A percentile compares a stretch with the other conserved stretches of the same genome.
Conservation (phyloP, 805 yeast genomes). For the Metschnikowia rubicola region DNA sequence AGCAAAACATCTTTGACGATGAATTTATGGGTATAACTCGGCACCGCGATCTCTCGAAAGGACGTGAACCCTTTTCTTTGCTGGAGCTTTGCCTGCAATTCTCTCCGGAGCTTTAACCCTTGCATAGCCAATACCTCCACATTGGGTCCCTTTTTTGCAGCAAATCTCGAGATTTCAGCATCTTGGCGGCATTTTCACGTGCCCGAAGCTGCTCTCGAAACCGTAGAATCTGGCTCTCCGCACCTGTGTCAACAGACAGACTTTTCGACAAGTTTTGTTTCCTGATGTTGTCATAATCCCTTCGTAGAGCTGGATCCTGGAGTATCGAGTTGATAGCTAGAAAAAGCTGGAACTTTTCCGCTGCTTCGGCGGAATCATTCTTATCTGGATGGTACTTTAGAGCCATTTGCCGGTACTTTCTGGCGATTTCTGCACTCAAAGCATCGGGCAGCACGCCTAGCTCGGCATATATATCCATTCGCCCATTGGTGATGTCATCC, state of each 20-base stretch:
- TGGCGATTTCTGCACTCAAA: constrained; percentile 21
- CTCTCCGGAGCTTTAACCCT: constrained; percentile 20
- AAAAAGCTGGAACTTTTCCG: constrained; percentile 28
- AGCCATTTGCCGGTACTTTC: constrained; percentile 34
- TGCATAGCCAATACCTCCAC: constrained; percentile 28
- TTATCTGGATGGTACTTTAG: constrained; percentile 42
- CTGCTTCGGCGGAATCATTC: constrained; percentile 25
- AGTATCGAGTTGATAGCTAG: constrained; percentile 32
- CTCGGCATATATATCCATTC: constrained; percentile 39
- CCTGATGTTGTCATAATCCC: constrained; percentile 31
- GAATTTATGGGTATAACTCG: constrained; percentile 4
- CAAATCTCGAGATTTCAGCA: constrained; percentile 3
- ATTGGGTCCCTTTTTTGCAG: constrained; percentile 16
- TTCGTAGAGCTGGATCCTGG: constrained; percentile 21
- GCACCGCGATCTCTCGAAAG: constrained; percentile 19
- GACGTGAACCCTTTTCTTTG: constrained; percentile 17
- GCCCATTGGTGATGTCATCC: constrained; percentile 18
- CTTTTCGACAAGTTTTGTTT: background rate
- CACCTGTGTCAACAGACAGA: constrained; percentile 15
- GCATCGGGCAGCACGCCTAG: constrained; percentile 38
- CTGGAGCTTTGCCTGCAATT: constrained; percentile 7
- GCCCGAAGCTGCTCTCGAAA: constrained; percentile 30
- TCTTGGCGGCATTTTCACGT: constrained; percentile 17
- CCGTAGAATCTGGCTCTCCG: constrained; percentile 14
- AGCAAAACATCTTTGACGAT: constrained; percentile 14